Evolutionary conservation across 768 basidiomycete genomes (phyloP).

Genomic region (Xerocomellus amylosporus): DNA sequence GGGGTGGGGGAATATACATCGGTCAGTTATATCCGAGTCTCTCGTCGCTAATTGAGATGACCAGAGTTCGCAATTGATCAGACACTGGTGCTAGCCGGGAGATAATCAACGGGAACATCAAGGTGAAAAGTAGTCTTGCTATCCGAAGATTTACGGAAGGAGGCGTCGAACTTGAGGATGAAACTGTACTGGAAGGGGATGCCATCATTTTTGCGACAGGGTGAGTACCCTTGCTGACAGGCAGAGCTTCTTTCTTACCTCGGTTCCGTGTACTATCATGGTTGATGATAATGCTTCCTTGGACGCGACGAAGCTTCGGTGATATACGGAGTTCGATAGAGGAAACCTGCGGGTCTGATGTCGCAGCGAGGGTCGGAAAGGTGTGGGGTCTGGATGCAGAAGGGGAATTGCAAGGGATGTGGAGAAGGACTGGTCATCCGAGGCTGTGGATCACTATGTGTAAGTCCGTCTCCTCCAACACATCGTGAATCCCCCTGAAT

Average conservation of each 20-base stretch:
- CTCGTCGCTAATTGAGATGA: not conserved
- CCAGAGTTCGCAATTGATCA: not conserved
- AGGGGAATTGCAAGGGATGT: constrained; percentile 52
- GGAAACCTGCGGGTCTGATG: constrained; percentile 45
- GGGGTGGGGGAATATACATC: constrained; percentile 39
- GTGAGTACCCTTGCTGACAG: constrained; percentile 11
- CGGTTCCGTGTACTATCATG: not conserved
- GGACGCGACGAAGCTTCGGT: constrained; percentile 38
- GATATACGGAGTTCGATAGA: constrained; percentile 40
- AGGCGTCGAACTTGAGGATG: constrained; percentile 31
- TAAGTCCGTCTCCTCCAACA: constrained; percentile 1
- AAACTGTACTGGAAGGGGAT: constrained; percentile 27
- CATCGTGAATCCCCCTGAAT: not conserved
- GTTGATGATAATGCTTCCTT: not conserved
- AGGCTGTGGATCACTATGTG: constrained; percentile 35
- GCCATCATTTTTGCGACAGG: constrained; percentile 35
- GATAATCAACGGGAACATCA: constrained; percentile 50
- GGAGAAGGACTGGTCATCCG: constrained; percentile 33
- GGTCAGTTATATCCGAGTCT: constrained; percentile 24
- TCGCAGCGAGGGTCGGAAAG: constrained; percentile 45
- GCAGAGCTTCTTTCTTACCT: not conserved
- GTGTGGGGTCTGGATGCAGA: constrained; percentile 67
- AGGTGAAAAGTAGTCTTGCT: constrained; percentile 41
- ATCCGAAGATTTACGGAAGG: constrained; percentile 27
- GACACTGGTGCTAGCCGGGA: constrained; percentile 42